Evolutionary conservation across 441 rosid genomes (phyloP), one percentile per base, ranked within the genome.

Genomic region (Croton setiger): DNA sequence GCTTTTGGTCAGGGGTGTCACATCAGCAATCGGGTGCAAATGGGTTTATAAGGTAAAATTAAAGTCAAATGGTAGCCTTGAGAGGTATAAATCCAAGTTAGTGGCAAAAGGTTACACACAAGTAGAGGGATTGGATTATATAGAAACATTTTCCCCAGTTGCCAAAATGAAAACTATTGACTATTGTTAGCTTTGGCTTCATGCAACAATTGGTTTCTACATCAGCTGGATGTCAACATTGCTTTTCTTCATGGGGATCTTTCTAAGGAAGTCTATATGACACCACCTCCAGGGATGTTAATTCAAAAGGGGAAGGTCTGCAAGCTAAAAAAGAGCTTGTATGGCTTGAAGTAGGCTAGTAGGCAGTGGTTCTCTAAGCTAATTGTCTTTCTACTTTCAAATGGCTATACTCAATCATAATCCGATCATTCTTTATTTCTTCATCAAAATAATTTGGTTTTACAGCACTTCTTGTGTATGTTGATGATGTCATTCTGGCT

Each of bases 371-470:
- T 21, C 15, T 8, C 3, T 9, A 27, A 27, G n/a, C n/a, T n/a
- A n/a, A n/a, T n/a, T n/a, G n/a, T n/a, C n/a, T n/a, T n/a, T n/a
- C n/a, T n/a, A 27, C 35, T 55, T 2, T 8, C 37, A 9, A 13
- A 15, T 10, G 17, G 17, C 0, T 55, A 21, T 27, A 0, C 0
- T 27, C 60, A 23, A 8, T 13, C 17, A 0, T 1, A 4, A 7
- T 13, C n/a, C 0, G 6, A 21, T 55, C 31, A 31, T 4, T 55
- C 60, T 0, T 12, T 53, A 2, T 53, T 53, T 4, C 0, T 20
- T 0, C 9, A 4, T 5, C 2, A 53, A 3, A 0, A 1, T 11
- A n/a, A 15, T 0, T 1, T n/a, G n/a, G 1, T 5, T 18, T 23
- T 27, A 23, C 31, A 6, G 60, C n/a, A 1, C 37, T 55, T 0